These are phyloP conservation scores for Circinella minor DNA, from an alignment of 371 early-diverging fungal species.

Conservation along the genomic window DNA sequence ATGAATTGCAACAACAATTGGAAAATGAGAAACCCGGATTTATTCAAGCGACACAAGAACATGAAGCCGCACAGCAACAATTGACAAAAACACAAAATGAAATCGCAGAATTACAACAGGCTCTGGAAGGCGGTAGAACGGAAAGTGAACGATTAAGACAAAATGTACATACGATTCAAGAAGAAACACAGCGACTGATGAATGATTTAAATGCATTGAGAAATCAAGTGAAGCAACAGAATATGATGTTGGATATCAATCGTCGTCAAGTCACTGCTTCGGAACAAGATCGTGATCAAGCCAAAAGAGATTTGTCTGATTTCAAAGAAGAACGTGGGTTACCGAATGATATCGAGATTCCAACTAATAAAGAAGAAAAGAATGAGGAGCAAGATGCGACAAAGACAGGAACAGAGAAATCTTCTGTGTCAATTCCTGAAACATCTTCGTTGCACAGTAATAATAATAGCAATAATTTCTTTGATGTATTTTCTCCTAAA, in stretches of 20 bases:
- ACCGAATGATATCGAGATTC: conserved; percentile 5
- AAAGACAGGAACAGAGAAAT: neutral
- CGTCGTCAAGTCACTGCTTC: conserved; percentile 54
- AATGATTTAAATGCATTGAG: conserved; percentile 36
- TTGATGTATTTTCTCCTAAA: conserved; percentile 27
- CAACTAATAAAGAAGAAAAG: conserved; percentile 6
- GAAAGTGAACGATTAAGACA: conserved; percentile 44
- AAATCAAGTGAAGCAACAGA: conserved; percentile 44
- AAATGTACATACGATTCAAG: conserved; percentile 41
- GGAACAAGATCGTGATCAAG: conserved; percentile 48
- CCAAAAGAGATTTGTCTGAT: conserved; percentile 42
- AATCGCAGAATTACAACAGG: conserved; percentile 27
- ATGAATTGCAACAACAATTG: conserved; percentile 25
- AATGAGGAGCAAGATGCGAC: neutral
- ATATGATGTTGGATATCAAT: conserved; percentile 54
- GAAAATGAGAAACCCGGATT: conserved; percentile 31
- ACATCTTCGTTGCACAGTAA: neutral
- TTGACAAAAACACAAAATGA: conserved; percentile 41
- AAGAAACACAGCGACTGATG: conserved; percentile 34
- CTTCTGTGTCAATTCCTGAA: neutral
- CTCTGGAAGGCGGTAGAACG: conserved; percentile 30
- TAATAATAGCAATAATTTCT: conserved; percentile 11
- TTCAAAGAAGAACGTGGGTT: conserved; percentile 35
- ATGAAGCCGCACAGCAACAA: conserved; percentile 33
- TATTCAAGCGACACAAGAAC: conserved; percentile 28